Evolutionary conservation across 306 rosid genomes (phyloP), one percentile per base, ranked within the genome.

Genomic region (Cucurbita pepo): DNA sequence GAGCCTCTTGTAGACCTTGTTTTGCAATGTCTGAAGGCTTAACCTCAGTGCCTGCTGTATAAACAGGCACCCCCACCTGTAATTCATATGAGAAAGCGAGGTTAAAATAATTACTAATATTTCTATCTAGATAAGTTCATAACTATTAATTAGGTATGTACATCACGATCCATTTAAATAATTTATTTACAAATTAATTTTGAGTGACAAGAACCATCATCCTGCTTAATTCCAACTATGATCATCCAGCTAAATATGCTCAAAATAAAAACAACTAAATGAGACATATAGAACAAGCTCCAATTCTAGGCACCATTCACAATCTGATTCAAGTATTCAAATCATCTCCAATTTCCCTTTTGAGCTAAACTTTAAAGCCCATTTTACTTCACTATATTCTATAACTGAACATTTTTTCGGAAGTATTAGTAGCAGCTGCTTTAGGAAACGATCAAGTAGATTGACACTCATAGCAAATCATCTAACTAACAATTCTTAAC

Each of bases 61-160:
- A 91, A 75, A 94, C 99, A 62, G 97, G 96, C 71, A 94, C 96
- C 56, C 72, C 84, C 83, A 91, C 99, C 99, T 94, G 92, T 82
- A 63, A 84, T 80, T 83, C 77, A 82, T 84, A 81, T 59, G 81
- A 76, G 76, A 75, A 79, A 75, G 76, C 79, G 62, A 82, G 73
- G 74, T 10, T 55, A 72, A 55, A 70, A 54, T 19, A 38, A 72
- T 37, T 38, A 21, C 21, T 69, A 22, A 48, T 56, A 48, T 25
- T 69, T 69, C 3, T 63, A 63, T 40, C 14, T n/a, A 38, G 22
- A 40, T 8, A 63, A 40, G 22, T 40, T 63, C 69, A 7, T 40
- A 25, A 40, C 47, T 41, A 15, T 66, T 19, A 21, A 21, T 21
- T 21, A 21, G 22, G 22, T 21, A 21, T 21, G 22, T 21, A 21